Conservation (phyloP, 116 monocot species). For the Thalassia testudinum region DNA sequence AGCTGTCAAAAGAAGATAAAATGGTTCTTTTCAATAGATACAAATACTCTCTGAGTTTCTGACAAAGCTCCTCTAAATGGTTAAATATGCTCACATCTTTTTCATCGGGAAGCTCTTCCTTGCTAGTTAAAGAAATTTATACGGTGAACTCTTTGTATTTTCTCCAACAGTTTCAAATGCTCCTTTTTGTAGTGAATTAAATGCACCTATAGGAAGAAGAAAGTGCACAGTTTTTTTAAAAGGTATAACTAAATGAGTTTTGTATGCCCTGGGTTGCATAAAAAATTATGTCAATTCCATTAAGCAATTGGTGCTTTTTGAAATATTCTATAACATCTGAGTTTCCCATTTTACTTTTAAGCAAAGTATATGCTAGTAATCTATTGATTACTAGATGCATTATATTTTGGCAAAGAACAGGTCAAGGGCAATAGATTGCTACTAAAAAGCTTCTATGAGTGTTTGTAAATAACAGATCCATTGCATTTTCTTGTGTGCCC, state of each 20-base stretch:
- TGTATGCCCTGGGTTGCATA: not conserved
- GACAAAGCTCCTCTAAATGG: constrained; percentile 89
- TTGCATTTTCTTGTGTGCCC: too few species aligned
- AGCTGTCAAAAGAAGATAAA: too few species aligned
- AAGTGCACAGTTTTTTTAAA: not conserved
- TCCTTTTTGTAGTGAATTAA: constrained; percentile 8
- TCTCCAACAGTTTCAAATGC: constrained; percentile 11
- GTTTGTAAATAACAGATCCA: too few species aligned
- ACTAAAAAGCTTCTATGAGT: too few species aligned
- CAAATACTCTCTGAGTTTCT: constrained; percentile 57
- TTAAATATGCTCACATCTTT: constrained; percentile 96
- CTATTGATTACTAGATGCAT: too few species aligned
- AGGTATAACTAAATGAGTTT: not conserved
- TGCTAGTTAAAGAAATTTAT: constrained; percentile 83
- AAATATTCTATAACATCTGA: too few species aligned
- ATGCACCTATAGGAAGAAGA: not conserved
- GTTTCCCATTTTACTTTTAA: too few species aligned
- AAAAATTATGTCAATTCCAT: not conserved
- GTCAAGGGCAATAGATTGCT: too few species aligned
- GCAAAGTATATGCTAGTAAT: too few species aligned
- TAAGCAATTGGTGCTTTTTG: too few species aligned
- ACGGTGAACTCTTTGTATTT: constrained; percentile 25
- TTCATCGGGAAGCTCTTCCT: constrained; percentile 97
- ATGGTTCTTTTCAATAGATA: constrained; percentile 42
- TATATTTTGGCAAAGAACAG: too few species aligned